phyloP scores from a whole-genome alignment of 2,329 filamentous ascomycete genomes.

The Colletotrichum viniferum region DNA sequence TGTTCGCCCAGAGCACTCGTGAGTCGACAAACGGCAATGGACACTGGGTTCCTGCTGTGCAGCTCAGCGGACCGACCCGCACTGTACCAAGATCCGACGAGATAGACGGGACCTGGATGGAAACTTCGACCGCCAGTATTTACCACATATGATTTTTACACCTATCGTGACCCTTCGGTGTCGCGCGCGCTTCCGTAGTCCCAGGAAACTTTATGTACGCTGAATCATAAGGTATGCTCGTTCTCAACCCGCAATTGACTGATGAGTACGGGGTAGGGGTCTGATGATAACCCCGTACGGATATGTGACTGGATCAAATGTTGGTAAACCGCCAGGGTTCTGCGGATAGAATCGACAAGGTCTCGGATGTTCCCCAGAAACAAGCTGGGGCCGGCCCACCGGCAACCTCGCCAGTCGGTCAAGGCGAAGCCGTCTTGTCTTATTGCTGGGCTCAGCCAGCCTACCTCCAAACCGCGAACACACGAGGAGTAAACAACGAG shows the following conservation, averaged over 20 bases:
- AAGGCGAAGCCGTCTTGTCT: neutral
- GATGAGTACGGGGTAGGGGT: neutral
- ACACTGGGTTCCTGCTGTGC: neutral
- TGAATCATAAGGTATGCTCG: neutral
- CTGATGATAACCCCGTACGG: neutral
- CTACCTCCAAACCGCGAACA: neutral
- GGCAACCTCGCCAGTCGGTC: neutral
- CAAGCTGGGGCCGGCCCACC: neutral
- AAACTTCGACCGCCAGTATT: neutral
- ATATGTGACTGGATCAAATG: neutral
- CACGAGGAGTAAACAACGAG: neutral
- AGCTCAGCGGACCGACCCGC: neutral
- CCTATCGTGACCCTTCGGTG: neutral
- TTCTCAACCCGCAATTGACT: neutral
- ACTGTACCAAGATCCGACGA: neutral
- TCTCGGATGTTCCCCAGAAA: neutral
- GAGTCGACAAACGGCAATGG: neutral
- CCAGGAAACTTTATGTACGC: neutral
- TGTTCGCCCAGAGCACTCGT: rapidly evolving
- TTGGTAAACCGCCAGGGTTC: neutral
- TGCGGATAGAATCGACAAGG: neutral
- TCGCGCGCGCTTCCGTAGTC: neutral
- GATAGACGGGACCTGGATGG: neutral
- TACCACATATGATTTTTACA: neutral
- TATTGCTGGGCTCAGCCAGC: neutral